These are phyloP conservation scores for Fusarium citri DNA, from an alignment of 2,329 filamentous ascomycete genomes.

Conservation along the genomic window DNA sequence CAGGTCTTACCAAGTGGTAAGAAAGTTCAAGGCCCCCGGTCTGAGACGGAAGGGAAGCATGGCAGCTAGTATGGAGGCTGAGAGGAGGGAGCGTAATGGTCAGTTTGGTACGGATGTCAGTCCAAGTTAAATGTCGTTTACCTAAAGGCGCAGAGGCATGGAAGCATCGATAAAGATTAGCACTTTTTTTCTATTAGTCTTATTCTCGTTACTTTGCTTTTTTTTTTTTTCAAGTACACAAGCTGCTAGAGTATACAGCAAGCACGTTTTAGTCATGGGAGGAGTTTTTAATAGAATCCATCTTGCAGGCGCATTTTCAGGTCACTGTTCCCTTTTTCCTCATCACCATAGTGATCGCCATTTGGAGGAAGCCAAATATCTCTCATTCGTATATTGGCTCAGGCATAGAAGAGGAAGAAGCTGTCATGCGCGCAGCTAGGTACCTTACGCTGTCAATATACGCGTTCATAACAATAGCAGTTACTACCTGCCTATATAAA, in stretches of 20 bases:
- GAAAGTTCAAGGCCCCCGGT: conserved; percentile 68
- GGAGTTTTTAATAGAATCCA: background rate
- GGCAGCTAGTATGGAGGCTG: conserved; percentile 45
- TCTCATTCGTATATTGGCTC: background rate
- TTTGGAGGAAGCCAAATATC: background rate
- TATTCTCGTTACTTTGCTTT: background rate
- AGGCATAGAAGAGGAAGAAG: background rate
- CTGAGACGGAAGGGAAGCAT: conserved; percentile 60
- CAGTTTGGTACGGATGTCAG: conserved; percentile 22
- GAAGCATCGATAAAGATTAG: conserved; percentile 9
- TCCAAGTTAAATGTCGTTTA: conserved; percentile 20
- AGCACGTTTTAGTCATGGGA: background rate
- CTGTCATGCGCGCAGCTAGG: background rate
- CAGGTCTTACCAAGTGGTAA: conserved; percentile 82
- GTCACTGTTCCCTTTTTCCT: background rate
- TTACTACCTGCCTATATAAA: background rate
- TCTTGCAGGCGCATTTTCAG: background rate
- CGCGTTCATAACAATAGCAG: too few relatives aligned
- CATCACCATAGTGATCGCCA: background rate
- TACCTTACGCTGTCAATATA: background rate
- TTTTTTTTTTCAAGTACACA: background rate
- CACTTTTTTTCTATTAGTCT: background rate
- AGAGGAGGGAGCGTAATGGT: conserved; percentile 31
- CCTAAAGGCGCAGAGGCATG: conserved; percentile 1
- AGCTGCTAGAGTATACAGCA: background rate